These are phyloP conservation scores for Lactifluus hygrophoroides DNA, from an alignment of 768 basidiomycete species.

Conservation along the genomic window DNA sequence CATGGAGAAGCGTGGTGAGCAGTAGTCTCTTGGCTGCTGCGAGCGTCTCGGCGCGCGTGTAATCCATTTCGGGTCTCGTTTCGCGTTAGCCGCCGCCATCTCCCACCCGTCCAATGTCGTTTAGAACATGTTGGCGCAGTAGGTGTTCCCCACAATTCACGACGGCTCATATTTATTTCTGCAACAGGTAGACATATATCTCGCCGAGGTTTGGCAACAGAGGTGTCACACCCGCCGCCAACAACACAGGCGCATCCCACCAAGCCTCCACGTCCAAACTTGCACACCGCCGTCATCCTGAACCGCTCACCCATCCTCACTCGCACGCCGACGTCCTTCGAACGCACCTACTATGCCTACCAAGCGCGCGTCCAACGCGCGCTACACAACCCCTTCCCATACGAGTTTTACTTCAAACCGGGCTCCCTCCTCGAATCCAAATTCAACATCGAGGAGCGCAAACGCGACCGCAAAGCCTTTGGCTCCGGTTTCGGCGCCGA, in stretches of 20 bases:
- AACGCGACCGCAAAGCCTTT: conserved; percentile 66
- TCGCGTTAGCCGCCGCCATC: too few relatives aligned
- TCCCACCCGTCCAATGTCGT: not conserved
- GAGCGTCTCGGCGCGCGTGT: not conserved
- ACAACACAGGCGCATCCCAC: conserved; percentile 3
- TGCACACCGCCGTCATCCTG: conserved; percentile 61
- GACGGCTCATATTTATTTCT: not conserved
- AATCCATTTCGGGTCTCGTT: not conserved
- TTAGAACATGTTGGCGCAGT: not conserved
- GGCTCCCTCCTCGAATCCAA: conserved; percentile 78
- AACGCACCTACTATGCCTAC: conserved; percentile 76
- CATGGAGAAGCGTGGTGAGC: conserved; percentile 34
- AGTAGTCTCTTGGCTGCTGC: too few relatives aligned
- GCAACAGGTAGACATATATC: not conserved
- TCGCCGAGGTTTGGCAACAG: conserved; percentile 11
- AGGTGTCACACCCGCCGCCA: not conserved
- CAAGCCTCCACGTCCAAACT: conserved; percentile 19
- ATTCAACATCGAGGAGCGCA: conserved; percentile 67
- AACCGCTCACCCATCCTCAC: conserved; percentile 74
- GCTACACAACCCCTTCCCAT: conserved; percentile 79
- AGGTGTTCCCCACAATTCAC: not conserved
- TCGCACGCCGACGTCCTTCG: conserved; percentile 62
- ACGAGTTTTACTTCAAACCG: conserved; percentile 90
- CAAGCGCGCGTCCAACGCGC: conserved; percentile 77
- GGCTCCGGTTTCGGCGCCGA: conserved; percentile 46